Percentiles rank a stretch among this genome's conserved stretches.
These are phyloP conservation scores for Pleurotus pulmonarius DNA, from an alignment of 768 basidiomycete genomes.

Conservation along the genomic window DNA sequence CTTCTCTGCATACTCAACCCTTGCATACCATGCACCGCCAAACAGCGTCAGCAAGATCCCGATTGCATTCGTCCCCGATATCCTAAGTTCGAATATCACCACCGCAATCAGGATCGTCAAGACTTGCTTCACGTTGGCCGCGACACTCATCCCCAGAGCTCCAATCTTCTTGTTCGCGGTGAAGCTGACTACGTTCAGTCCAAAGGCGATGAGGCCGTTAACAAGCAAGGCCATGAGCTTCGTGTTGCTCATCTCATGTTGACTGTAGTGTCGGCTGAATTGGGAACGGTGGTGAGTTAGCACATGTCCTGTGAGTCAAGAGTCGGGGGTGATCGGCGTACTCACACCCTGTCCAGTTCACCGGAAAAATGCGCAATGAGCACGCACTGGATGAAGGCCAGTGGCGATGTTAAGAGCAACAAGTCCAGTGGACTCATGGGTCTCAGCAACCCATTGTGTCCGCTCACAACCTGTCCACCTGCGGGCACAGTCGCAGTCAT, in stretches of 20 bases:
- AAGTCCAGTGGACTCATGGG: constrained; percentile 86
- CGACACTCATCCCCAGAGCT: constrained; percentile 87
- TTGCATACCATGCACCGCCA: constrained; percentile 82
- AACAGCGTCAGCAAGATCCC: constrained; percentile 83
- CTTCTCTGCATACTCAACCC: constrained; percentile 58
- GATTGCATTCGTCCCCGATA: constrained; percentile 73
- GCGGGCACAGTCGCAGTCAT: not conserved
- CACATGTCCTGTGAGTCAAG: too few species aligned
- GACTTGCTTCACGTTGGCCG: constrained; percentile 92
- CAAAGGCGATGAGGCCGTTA: constrained; percentile 89
- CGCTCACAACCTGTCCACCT: constrained; percentile 2
- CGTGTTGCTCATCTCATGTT: constrained; percentile 30
- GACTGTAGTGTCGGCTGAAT: constrained; percentile 24
- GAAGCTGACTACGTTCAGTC: constrained; percentile 91
- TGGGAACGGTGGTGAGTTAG: constrained; percentile 7
- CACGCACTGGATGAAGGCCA: constrained; percentile 87
- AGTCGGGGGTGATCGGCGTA: not conserved
- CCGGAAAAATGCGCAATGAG: constrained; percentile 75
- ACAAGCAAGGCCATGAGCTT: constrained; percentile 55
- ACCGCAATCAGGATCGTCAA: constrained; percentile 86
- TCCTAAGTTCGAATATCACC: constrained; percentile 74
- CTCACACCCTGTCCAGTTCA: constrained; percentile 62
- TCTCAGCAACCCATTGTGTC: constrained; percentile 29
- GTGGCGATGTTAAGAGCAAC: constrained; percentile 63
- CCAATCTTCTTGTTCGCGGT: constrained; percentile 93